Conservation (phyloP, 202 grass and related monocot species). For the Panicum hallii region DNA sequence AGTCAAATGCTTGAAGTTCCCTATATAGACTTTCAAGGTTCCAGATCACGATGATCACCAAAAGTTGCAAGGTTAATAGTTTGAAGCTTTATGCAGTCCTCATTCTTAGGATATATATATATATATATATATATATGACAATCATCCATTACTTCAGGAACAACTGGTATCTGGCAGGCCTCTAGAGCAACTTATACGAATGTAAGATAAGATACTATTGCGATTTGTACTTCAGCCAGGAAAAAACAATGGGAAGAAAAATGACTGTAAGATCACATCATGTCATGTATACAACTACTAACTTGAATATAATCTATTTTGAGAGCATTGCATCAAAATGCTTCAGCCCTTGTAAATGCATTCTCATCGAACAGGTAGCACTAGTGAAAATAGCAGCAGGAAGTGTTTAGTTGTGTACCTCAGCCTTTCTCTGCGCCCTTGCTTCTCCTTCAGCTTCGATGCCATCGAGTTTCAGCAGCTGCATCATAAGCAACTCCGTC, state of each 20-base stretch:
- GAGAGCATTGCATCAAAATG: background rate
- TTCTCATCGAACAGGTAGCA: background rate
- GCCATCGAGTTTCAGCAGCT: constrained; percentile 85
- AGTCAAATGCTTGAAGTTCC: background rate
- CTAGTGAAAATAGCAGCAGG: background rate
- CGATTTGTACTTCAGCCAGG: background rate
- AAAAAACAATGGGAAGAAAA: background rate
- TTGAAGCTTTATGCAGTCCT: background rate
- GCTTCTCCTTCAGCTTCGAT: constrained; percentile 93
- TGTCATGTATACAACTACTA: background rate
- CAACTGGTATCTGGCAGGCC: background rate
- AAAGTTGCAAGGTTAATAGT: background rate
- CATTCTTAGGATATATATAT: constrained; percentile 9
- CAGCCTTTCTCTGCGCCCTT: constrained; percentile 79
- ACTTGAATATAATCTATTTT: background rate
- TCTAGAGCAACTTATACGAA: background rate
- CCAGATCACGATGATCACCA: background rate
- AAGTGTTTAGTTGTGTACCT: constrained; percentile 56
- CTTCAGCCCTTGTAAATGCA: background rate
- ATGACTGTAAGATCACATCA: background rate
- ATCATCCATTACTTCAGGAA: constrained; percentile 19
- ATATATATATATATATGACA: background rate
- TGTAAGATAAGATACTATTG: background rate
- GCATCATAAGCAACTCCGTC: constrained; percentile 90
- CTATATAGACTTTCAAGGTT: background rate